Evolutionary conservation across 176 grass and related monocot species (phyloP), one percentile per base, ranked within the genome.

Genomic region (Zea luxurians): DNA sequence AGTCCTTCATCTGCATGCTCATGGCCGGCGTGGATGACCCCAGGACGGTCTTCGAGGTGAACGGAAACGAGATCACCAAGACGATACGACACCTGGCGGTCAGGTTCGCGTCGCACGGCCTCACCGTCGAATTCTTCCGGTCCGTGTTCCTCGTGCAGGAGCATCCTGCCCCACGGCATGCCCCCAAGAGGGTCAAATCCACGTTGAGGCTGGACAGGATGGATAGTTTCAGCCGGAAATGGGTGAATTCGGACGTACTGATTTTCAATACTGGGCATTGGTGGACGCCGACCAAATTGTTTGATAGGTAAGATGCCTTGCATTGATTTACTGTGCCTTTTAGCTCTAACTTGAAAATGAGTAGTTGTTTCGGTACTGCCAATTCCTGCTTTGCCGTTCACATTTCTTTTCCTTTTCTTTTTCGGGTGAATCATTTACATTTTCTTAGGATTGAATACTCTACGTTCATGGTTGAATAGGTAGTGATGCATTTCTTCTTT

Each of bases 1-100:
- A 99, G 20, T 99, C 96, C 35, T 92, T 99, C 78, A 95, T 99
- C 78, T 99, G 96, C 82, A 95, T 99, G 96, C 90, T 99, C 43
- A 95, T 95, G 96, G 66, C 86, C 21, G 96, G 88, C 35, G 92
- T 99, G 74, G 74, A 83, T 37, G 88, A 99, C 38, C 90, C 86
- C 69, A 79, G 83, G 65, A 83, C 78, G 10, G 90, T 95, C 37
- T 95, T 89, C 69, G 96, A 99, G 86, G 81, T 93, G 58, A 91
- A 99, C 76, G 92, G 92, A 36, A 95, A 89, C 66, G 67, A 89
- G 75, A 95, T 99, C 83, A 89, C 78, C 44, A 99, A 99, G 82
- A 89, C 70, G 1, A 93, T 93, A 41, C 83, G 86, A 2, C 92
- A 84, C 80, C 77, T 99, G 53, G 75, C 81, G 2, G 96, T 99